These are phyloP conservation scores for Trifolium pratense DNA, from an alignment of 306 rosid species.

Conservation along the genomic window DNA sequence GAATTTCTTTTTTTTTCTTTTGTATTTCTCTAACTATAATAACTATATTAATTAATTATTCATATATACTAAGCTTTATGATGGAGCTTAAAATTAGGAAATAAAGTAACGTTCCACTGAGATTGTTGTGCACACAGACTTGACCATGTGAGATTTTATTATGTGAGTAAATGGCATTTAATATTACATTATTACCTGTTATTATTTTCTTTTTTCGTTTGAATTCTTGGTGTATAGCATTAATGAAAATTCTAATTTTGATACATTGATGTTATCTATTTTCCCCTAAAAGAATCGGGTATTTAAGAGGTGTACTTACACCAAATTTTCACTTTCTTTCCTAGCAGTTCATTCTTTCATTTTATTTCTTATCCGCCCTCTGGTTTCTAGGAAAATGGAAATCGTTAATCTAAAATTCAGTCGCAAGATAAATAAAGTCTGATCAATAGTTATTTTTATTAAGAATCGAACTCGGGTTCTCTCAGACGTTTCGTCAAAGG, in stretches of 20 bases:
- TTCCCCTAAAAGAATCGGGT: constrained; percentile 21
- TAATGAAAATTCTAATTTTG: constrained; percentile 31
- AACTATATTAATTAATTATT: background rate
- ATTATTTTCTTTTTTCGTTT: background rate
- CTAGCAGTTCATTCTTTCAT: too few species aligned
- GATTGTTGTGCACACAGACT: constrained; percentile 14
- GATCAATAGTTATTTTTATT: too few species aligned
- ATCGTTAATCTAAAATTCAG: too few species aligned
- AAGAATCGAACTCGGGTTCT: too few species aligned
- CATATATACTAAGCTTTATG: background rate
- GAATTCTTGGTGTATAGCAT: constrained; percentile 4
- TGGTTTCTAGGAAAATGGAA: too few species aligned
- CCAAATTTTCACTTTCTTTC: too few species aligned
- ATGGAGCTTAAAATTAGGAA: constrained; percentile 21
- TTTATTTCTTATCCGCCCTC: too few species aligned
- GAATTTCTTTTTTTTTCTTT: background rate
- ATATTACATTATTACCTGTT: background rate
- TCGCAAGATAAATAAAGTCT: too few species aligned
- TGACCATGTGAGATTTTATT: constrained; percentile 43
- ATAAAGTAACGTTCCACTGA: constrained; percentile 39
- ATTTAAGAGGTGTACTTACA: constrained; percentile 11
- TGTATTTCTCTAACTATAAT: background rate
- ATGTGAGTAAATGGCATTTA: constrained; percentile 32
- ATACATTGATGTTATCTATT: background rate
- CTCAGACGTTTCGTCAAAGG: too few species aligned